These are phyloP conservation scores for Ascosphaera acerosa DNA, from an alignment of 2,329 filamentous ascomycete genomes.

Conservation along the genomic window DNA sequence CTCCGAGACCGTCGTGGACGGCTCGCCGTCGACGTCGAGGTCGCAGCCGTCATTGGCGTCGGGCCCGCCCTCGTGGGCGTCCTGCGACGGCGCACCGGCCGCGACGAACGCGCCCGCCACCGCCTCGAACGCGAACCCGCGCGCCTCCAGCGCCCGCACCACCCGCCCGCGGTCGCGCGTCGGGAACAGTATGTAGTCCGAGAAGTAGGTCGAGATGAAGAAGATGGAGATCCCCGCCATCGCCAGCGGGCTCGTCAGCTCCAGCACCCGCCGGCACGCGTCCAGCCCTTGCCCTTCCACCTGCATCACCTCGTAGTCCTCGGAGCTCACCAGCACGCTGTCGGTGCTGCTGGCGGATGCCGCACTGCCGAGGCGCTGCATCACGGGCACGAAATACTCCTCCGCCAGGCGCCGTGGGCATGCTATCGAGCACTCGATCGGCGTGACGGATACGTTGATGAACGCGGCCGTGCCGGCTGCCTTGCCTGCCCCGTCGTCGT, in stretches of 20 bases:
- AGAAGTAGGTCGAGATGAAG: conserved; percentile 97
- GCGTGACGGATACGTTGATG: conserved; percentile 79
- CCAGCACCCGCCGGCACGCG: conserved; percentile 71
- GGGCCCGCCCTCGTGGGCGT: too few species aligned
- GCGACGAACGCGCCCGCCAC: conserved; percentile 40
- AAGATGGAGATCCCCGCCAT: conserved; percentile 88
- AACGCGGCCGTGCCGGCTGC: conserved; percentile 40
- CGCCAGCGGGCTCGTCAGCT: conserved; percentile 72
- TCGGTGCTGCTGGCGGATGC: conserved; percentile 14
- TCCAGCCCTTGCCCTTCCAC: conserved; percentile 78
- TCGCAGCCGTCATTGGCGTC: conserved; percentile 23
- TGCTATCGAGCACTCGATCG: conserved; percentile 76
- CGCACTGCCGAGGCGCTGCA: conserved; percentile 31
- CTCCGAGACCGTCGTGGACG: conserved; percentile 50
- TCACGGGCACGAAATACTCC: conserved; percentile 47
- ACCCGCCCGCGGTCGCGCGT: conserved; percentile 48
- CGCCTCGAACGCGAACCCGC: conserved; percentile 65
- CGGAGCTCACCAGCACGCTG: conserved; percentile 47
- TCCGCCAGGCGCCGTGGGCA: conserved; percentile 54
- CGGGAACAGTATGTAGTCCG: conserved; percentile 85
- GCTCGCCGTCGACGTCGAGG: conserved; percentile 23
- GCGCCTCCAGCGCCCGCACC: conserved; percentile 45
- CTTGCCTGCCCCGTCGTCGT: conserved; percentile 10
- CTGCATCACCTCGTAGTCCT: conserved; percentile 70
- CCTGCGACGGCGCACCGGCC: conserved; percentile 10